Evolutionary conservation across 495 filamentous ascomycete species (phyloP).

Genomic region (Cetradonia linearis): DNA sequence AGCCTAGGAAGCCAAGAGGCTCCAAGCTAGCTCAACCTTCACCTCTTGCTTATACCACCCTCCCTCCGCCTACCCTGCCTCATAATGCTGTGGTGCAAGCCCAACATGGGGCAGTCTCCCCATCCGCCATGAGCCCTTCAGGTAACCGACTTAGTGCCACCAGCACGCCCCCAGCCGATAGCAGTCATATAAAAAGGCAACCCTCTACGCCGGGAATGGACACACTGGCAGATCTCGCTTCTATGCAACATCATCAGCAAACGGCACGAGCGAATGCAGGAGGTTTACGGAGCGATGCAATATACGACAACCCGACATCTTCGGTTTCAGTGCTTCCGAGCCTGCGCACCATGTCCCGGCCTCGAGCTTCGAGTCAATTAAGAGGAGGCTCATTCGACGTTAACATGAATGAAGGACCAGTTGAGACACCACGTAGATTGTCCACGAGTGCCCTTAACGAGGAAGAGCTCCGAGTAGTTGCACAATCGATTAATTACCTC

Average conservation of each 20-base stretch:
- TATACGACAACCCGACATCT: slow-evolving; percentile 41
- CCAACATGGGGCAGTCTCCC: slow-evolving; percentile 22
- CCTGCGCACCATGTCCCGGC: slow-evolving; percentile 43
- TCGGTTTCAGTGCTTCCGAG: slow-evolving; percentile 39
- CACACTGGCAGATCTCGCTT: slow-evolving; percentile 53
- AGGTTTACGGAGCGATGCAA: slow-evolving; percentile 38
- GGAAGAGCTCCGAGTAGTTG: slow-evolving; percentile 43
- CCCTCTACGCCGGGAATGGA: slow-evolving; percentile 54
- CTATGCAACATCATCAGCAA: slow-evolving; percentile 56
- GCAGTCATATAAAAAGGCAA: slow-evolving; percentile 31
- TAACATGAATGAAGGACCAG: slow-evolving; percentile 45
- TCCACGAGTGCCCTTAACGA: slow-evolving; percentile 43
- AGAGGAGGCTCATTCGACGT: slow-evolving; percentile 46
- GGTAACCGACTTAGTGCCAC: slow-evolving; percentile 21
- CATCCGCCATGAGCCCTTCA: slow-evolving; percentile 21
- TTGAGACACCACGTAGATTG: slow-evolving; percentile 40
- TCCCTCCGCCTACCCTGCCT: slow-evolving; percentile 16
- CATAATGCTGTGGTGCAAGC: slow-evolving; percentile 21
- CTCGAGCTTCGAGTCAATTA: slow-evolving; percentile 33
- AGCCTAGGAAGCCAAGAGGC: slow-evolving; percentile 16
- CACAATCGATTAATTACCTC: slow-evolving; percentile 44
- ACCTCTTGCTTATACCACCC: slow-evolving; percentile 14
- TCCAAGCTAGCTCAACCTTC: slow-evolving; percentile 16
- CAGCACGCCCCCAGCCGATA: slow-evolving; percentile 31
- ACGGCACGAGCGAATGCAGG: slow-evolving; percentile 36